Conservation (phyloP, 352 stramenopile species). For the Elongisporangium anandrum region DNA sequence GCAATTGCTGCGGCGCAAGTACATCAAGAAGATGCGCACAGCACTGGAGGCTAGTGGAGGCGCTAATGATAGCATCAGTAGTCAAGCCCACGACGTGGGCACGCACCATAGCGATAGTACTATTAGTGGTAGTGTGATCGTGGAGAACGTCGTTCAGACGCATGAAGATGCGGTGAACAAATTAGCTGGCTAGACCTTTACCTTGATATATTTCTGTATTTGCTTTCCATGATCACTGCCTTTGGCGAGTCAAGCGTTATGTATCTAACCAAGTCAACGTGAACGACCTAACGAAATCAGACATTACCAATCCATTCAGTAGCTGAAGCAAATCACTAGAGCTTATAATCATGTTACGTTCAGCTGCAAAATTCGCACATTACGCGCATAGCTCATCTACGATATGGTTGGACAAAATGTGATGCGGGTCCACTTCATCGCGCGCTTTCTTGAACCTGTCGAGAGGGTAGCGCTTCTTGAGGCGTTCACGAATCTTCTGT, state of each 20-base stretch:
- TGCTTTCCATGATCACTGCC: no score
- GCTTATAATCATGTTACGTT: slow-evolving; percentile 6
- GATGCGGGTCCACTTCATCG: slow-evolving; percentile 90
- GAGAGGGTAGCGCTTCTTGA: slow-evolving; percentile 83
- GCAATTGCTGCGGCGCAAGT: slow-evolving; percentile 35
- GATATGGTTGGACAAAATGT: slow-evolving; percentile 90
- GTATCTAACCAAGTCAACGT: no score
- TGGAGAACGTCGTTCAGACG: neutral
- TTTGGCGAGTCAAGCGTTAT: no score
- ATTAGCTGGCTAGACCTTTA: neutral
- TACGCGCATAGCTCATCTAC: slow-evolving; percentile 74
- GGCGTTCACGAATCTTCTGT: slow-evolving; percentile 52
- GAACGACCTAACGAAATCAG: no score
- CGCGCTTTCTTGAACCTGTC: slow-evolving; percentile 88
- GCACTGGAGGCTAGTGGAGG: neutral
- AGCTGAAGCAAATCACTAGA: no score
- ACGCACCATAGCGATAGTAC: neutral
- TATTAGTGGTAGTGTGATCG: neutral
- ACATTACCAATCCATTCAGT: slow-evolving; percentile 13
- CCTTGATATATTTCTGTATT: neutral
- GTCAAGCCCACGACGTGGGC: neutral
- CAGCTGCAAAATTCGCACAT: slow-evolving; percentile 3
- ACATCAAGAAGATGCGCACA: slow-evolving; percentile 51
- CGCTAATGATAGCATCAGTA: neutral
- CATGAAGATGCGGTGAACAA: neutral